These are phyloP conservation scores for Aspergillus sp. DNA, from an alignment of 2,329 filamentous ascomycete genomes.

Conservation along the genomic window DNA sequence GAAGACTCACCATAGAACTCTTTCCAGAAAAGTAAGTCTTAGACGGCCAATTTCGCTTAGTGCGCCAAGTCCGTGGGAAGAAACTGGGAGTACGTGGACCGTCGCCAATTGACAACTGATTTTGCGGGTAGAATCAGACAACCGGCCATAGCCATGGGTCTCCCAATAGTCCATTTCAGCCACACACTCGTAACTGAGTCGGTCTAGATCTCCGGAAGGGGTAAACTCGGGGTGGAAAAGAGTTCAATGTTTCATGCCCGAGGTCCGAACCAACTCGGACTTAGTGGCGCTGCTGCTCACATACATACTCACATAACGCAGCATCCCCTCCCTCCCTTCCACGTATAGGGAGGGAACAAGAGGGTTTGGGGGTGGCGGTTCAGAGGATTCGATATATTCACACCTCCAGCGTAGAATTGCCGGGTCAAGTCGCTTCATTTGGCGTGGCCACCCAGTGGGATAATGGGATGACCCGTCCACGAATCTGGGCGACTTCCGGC, in stretches of 20 bases:
- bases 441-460: neutral
- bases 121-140: neutral
- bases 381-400: neutral
- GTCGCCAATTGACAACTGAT: conserved; percentile 7
- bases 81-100: neutral
- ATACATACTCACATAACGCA: neutral
- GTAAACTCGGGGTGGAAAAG: neutral
- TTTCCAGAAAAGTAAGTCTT: conserved; percentile 1
- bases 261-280: neutral
- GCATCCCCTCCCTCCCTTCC: neutral
- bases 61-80: conserved; percentile 6
- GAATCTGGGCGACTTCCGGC: neutral
- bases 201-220: conserved; percentile 4
- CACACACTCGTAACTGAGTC: neutral
- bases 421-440: neutral
- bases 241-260: neutral
- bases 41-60: neutral
- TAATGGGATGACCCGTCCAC: neutral
- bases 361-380: neutral
- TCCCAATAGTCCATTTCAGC: neutral
- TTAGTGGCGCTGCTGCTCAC: neutral
- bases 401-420: neutral
- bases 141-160: neutral
- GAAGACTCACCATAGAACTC: neutral
- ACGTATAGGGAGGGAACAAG: neutral